These are phyloP conservation scores for Tetrapisispora fleetii DNA, from an alignment of 805 yeast genomes.

Conservation along the genomic window DNA sequence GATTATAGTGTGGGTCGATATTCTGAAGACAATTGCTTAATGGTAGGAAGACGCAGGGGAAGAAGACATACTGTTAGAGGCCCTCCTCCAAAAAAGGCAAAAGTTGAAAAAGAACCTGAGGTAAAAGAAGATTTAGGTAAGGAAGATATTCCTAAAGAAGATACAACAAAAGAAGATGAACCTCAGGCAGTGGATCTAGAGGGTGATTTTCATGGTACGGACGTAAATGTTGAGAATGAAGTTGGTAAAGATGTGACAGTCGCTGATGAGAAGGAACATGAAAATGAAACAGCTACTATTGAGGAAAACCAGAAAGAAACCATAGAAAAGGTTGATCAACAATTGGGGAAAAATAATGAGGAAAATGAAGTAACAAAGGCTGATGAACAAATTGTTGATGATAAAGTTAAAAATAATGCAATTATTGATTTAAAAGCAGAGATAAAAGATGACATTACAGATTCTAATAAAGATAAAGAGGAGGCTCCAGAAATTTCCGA, in stretches of 20 bases:
- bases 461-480: too few species aligned
- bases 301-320: neutral
- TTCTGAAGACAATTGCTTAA: neutral
- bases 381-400: neutral
- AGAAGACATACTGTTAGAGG: neutral
- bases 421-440: too few species aligned
- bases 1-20: too few species aligned
- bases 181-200: too few species aligned
- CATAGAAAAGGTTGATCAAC: too few species aligned
- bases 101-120: conserved; percentile 1
- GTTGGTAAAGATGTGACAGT: neutral
- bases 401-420: too few species aligned
- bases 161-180: neutral
- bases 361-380: neutral
- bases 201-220: neutral
- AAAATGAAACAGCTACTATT: neutral
- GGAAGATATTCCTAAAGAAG: too few species aligned
- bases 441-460: too few species aligned
- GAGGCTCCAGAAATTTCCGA: too few species aligned
- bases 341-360: neutral
- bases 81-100: neutral
- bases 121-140: neutral
- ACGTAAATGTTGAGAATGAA: neutral
- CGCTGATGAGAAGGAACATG: neutral
- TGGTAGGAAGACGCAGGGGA: conserved; percentile 4